phyloP scores from a whole-genome alignment of 768 basidiomycete genomes.

The Clathrus columnatus region DNA sequence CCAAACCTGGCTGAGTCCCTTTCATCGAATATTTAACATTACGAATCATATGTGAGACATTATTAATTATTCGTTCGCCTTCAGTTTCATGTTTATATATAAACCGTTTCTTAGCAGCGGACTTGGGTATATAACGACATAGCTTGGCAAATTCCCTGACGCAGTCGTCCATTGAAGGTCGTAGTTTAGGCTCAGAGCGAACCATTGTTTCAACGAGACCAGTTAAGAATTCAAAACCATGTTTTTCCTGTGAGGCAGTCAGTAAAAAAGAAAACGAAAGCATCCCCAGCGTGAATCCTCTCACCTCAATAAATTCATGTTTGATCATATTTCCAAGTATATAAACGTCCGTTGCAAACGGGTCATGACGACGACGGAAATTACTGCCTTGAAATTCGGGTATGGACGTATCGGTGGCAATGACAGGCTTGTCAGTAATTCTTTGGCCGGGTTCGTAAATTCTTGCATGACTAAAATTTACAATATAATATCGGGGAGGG shows the following conservation, averaged over 20 bases:
- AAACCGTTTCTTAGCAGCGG: neutral
- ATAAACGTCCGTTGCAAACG: neutral
- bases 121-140: neutral
- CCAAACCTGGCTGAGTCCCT: neutral
- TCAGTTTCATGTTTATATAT: neutral
- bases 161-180: neutral
- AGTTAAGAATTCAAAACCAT: neutral
- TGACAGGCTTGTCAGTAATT: neutral
- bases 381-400: neutral
- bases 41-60: neutral
- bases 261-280: neutral
- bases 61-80: neutral
- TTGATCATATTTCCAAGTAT: neutral
- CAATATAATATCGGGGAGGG: conserved; percentile 27
- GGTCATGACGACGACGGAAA: neutral
- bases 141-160: neutral
- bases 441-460: conserved; percentile 21
- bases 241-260: neutral
- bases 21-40: neutral
- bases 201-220: neutral
- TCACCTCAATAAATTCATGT: neutral
- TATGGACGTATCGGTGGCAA: neutral
- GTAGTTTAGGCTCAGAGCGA: neutral
- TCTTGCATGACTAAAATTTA: conserved; percentile 30
- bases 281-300: neutral